A percentile compares a stretch with the other conserved stretches of the same genome.
phyloP scores from a whole-genome alignment of 2,329 filamentous ascomycete genomes.

The Graphiopsis chlorocephala region DNA sequence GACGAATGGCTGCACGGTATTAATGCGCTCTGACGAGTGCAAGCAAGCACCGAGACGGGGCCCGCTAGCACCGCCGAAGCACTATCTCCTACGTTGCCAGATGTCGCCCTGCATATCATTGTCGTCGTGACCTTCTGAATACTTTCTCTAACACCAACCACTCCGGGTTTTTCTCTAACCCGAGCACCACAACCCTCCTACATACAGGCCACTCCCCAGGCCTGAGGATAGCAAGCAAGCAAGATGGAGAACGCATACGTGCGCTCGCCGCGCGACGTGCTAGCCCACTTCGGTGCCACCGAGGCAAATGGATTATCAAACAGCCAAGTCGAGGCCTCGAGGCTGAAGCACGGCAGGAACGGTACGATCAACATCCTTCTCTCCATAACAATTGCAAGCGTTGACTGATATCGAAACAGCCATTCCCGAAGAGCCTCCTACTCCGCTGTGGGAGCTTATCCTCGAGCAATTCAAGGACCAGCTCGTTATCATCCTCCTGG shows the following conservation, averaged over 20 bases:
- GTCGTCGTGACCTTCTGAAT: not conserved
- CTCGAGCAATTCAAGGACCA: conserved; percentile 99
- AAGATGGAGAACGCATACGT: conserved; percentile 39
- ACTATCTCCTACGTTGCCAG: conserved; percentile 1
- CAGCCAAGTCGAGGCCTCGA: conserved; percentile 29
- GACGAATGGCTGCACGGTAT: not conserved
- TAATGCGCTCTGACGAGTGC: not conserved
- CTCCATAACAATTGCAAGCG: not conserved
- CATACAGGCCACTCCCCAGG: not conserved
- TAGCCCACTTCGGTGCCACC: conserved; percentile 37
- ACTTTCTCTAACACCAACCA: not conserved
- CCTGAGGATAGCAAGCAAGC: conserved; percentile 1
- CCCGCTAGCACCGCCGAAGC: not conserved
- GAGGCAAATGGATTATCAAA: conserved; percentile 34
- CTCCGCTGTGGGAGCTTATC: conserved; percentile 92
- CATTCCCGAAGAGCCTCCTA: conserved; percentile 85
- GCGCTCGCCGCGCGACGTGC: conserved; percentile 34
- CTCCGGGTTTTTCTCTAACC: not conserved
- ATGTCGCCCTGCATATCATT: conserved; percentile 2
- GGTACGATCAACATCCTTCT: conserved; percentile 24
- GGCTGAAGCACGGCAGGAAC: conserved; percentile 38
- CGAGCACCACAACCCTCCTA: not conserved
- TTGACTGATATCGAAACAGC: conserved; percentile 44
- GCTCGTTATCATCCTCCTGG: conserved; percentile 90
- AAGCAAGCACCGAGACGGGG: not conserved